A percentile compares a stretch with the other conserved stretches of the same genome.
Evolutionary conservation across 2,329 filamentous ascomycete species (phyloP).

Genomic region (Xylariales sp.): DNA sequence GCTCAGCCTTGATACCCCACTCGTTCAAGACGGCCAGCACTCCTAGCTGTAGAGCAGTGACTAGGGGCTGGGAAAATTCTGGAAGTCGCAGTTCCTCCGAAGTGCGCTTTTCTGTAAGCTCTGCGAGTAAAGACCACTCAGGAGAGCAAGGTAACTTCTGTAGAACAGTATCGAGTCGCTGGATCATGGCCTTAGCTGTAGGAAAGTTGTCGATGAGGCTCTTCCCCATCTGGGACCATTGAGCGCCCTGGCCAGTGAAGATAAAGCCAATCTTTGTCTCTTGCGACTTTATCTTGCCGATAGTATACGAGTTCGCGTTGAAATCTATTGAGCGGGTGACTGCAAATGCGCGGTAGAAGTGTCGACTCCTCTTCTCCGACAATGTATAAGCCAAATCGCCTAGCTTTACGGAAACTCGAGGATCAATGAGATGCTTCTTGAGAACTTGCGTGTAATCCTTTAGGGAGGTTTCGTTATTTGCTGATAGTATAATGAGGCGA

Average conservation of each 20-base stretch:
- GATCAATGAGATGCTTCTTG: constrained; percentile 19
- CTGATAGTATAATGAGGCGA: constrained; percentile 15
- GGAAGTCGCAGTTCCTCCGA: constrained; percentile 12
- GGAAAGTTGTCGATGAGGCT: constrained; percentile 9
- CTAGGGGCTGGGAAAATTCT: constrained; percentile 15
- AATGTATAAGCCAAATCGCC: constrained; percentile 24
- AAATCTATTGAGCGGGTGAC: constrained; percentile 7
- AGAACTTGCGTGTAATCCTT: constrained; percentile 15
- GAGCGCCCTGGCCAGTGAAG: constrained; percentile 20
- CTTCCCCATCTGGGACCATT: constrained; percentile 19
- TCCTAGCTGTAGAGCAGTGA: constrained; percentile 12
- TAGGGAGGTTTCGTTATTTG: constrained; percentile 18
- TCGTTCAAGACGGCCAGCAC: constrained; percentile 7
- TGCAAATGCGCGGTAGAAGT: constrained; percentile 17
- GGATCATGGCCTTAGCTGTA: constrained; percentile 3
- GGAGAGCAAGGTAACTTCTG: constrained; percentile 9
- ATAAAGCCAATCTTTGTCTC: constrained; percentile 8
- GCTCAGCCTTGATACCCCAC: constrained; percentile 7
- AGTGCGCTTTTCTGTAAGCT: constrained; percentile 13
- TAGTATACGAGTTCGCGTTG: background rate
- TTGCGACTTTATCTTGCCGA: background rate
- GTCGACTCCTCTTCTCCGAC: constrained; percentile 13
- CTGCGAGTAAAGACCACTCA: constrained; percentile 14
- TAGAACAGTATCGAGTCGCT: constrained; percentile 14
- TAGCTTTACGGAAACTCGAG: constrained; percentile 14